phyloP scores from a whole-genome alignment of 441 rosid genomes.

The Croton laevigatus region DNA sequence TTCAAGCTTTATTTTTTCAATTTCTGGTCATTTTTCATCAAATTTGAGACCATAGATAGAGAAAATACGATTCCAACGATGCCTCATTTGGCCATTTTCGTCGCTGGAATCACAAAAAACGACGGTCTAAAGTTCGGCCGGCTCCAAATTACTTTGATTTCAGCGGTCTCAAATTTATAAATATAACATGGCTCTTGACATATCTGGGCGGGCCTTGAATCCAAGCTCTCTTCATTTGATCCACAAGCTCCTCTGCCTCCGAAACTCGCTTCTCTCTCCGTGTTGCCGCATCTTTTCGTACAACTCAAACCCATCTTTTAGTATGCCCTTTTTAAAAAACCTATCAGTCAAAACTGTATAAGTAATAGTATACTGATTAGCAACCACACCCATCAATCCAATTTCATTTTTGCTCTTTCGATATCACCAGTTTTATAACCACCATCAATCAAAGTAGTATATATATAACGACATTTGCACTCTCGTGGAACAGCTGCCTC shows the following conservation, averaged over 20 bases:
- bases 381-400: constrained; percentile 54
- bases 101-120: too few species aligned
- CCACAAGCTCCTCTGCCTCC: constrained; percentile 53
- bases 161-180: too few species aligned
- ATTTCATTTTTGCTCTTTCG: constrained; percentile 44
- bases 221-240: constrained; percentile 45
- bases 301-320: constrained; percentile 55
- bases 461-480: constrained; percentile 60
- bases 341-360: constrained; percentile 72
- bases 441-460: constrained; percentile 73
- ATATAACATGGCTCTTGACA: too few species aligned
- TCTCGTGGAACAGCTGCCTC: too few species aligned
- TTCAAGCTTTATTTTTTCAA: too few species aligned
- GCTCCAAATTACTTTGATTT: too few species aligned
- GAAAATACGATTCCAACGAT: too few species aligned
- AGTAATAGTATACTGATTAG: constrained; percentile 67
- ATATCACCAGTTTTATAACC: constrained; percentile 65
- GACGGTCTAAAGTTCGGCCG: too few species aligned
- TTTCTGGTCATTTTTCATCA: too few species aligned
- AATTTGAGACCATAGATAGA: too few species aligned
- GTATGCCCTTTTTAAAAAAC: constrained; percentile 50
- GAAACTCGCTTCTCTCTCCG: constrained; percentile 37
- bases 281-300: constrained; percentile 73
- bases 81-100: too few species aligned
- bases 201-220: too few species aligned